These are phyloP conservation scores for Paramecium caudatum DNA, from an alignment of 73 alveolate genomes.

Conservation along the genomic window DNA sequence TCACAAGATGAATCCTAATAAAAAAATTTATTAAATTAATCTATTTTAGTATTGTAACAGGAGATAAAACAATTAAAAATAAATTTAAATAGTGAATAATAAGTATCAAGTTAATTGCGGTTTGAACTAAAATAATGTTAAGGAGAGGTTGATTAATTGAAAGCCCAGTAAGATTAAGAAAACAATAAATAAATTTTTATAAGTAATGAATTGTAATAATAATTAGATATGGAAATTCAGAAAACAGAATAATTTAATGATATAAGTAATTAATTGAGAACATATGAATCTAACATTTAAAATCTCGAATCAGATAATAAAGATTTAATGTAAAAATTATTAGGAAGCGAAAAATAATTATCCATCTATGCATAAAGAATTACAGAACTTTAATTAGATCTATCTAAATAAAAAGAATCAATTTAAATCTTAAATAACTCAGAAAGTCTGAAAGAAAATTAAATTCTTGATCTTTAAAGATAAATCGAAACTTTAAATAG, in stretches of 20 bases:
- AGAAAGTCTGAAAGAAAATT: neutral
- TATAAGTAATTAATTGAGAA: neutral
- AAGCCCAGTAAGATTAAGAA: neutral
- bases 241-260: neutral
- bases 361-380: neutral
- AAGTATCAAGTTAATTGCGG: neutral
- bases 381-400: neutral
- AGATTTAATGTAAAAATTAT: neutral
- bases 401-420: neutral
- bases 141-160: neutral
- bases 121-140: neutral
- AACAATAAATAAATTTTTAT: neutral
- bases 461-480: neutral
- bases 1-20: neutral
- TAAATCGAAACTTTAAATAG: neutral
- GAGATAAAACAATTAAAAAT: neutral
- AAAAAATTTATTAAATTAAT: neutral
- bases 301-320: neutral
- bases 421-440: neutral
- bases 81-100: neutral
- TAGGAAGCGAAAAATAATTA: neutral
- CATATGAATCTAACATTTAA: slow-evolving; percentile 18
- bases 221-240: neutral
- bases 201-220: too few species aligned
- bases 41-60: neutral